These are phyloP conservation scores for Ophiostoma quercus DNA, from an alignment of 2,329 filamentous ascomycete genomes.

Conservation along the genomic window DNA sequence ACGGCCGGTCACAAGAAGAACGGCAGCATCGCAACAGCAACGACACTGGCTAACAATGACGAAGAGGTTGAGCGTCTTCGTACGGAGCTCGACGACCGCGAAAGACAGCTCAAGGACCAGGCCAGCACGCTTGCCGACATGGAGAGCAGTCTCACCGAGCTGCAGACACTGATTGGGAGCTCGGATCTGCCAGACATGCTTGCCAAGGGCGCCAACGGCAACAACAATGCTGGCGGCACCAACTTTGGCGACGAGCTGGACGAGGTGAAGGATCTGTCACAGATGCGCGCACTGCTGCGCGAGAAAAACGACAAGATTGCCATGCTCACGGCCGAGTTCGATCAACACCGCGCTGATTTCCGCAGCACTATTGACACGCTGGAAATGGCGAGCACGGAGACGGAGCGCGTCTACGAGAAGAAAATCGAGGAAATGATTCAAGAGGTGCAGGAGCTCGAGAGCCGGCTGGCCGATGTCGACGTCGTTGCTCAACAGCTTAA, in stretches of 20 bases:
- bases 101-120: slow-evolving; percentile 85
- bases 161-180: slow-evolving; percentile 63
- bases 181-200: slow-evolving; percentile 41
- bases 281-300: slow-evolving; percentile 74
- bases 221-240: slow-evolving; percentile 32
- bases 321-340: slow-evolving; percentile 88
- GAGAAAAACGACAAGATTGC: slow-evolving; percentile 98
- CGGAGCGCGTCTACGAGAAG: slow-evolving; percentile 90
- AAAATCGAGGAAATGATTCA: slow-evolving; percentile 80
- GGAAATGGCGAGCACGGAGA: slow-evolving; percentile 92
- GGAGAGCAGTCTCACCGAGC: slow-evolving; percentile 78
- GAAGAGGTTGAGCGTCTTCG: slow-evolving; percentile 70
- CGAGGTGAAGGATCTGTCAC: slow-evolving; percentile 50
- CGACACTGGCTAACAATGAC: slow-evolving; percentile 42
- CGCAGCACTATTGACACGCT: slow-evolving; percentile 93
- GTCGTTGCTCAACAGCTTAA: slow-evolving; percentile 86
- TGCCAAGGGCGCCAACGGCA: background rate
- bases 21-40: slow-evolving; percentile 25
- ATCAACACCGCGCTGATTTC: slow-evolving; percentile 91
- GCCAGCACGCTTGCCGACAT: slow-evolving; percentile 78
- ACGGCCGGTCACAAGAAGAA: slow-evolving; percentile 23
- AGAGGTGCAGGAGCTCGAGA: slow-evolving; percentile 76
- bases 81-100: slow-evolving; percentile 72
- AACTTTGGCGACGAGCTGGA: slow-evolving; percentile 39
- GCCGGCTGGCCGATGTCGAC: slow-evolving; percentile 82